These are phyloP conservation scores for Rhynchosporium agropyri DNA, from an alignment of 2,329 filamentous ascomycete genomes.

Conservation along the genomic window DNA sequence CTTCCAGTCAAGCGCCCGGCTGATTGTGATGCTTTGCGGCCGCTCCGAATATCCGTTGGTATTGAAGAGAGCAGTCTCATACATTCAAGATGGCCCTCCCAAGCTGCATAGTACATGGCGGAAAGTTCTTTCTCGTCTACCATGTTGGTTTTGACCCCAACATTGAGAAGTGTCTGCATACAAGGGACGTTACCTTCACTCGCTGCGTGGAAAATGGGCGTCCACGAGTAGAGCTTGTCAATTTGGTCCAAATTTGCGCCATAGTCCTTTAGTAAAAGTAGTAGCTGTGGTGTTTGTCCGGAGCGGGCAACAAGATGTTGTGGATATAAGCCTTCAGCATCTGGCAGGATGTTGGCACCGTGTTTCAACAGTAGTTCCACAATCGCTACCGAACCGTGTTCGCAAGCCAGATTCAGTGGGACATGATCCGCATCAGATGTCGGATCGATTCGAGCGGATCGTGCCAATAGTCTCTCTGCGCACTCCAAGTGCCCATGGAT, in stretches of 20 bases:
- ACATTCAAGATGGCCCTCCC: slow-evolving; percentile 94
- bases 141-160: slow-evolving; percentile 76
- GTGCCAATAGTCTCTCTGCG: slow-evolving; percentile 74
- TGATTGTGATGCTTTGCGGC: slow-evolving; percentile 36
- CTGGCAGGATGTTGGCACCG: slow-evolving; percentile 80
- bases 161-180: slow-evolving; percentile 76
- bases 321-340: slow-evolving; percentile 95
- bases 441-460: slow-evolving; percentile 83
- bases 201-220: slow-evolving; percentile 91
- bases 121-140: slow-evolving; percentile 91
- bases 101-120: slow-evolving; percentile 97
- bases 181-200: slow-evolving; percentile 94
- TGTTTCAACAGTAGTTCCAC: slow-evolving; percentile 82
- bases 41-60: slow-evolving; percentile 22
- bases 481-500: slow-evolving; percentile 83
- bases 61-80: slow-evolving; percentile 79
- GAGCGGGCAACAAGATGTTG: slow-evolving; percentile 94
- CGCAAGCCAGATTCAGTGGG: slow-evolving; percentile 91
- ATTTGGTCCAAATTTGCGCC: slow-evolving; percentile 89
- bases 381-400: slow-evolving; percentile 84
- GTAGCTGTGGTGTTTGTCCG: slow-evolving; percentile 76
- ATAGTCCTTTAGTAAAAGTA: slow-evolving; percentile 79
- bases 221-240: slow-evolving; percentile 98
- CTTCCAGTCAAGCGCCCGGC: slow-evolving; percentile 40
- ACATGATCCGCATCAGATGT: slow-evolving; percentile 88